Percentiles rank a stretch among this genome's conserved stretches.
Conservation (phyloP, 2,329 filamentous ascomycete species). For the Cladosporium austrohemisphaericum region DNA sequence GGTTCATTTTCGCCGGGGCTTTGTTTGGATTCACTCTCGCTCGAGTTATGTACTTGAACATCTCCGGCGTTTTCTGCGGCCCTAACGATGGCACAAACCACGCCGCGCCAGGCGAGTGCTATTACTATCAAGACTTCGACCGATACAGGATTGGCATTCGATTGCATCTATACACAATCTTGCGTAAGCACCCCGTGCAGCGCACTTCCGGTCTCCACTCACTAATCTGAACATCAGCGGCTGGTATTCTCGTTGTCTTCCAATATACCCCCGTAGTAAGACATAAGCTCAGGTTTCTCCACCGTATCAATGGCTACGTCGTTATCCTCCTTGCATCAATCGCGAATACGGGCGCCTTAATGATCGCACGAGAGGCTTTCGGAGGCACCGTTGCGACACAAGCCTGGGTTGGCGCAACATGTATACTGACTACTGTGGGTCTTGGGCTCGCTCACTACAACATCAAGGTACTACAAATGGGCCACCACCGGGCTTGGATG, state of each 20-base stretch:
- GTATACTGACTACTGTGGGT: conserved; percentile 43
- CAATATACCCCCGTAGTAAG: conserved; percentile 45
- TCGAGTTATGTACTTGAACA: conserved; percentile 49
- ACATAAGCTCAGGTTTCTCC: conserved; percentile 50
- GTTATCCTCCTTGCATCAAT: conserved; percentile 48
- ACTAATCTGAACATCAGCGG: conserved; percentile 20
- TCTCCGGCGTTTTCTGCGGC: conserved; percentile 31
- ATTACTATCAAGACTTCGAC: conserved; percentile 37
- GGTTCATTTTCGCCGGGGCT: conserved; percentile 21
- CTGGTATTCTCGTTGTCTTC: conserved; percentile 37
- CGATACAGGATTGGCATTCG: conserved; percentile 39
- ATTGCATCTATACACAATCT: conserved; percentile 41
- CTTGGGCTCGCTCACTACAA: conserved; percentile 52
- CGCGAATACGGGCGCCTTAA: conserved; percentile 49
- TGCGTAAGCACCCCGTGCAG: conserved; percentile 23
- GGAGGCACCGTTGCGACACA: conserved; percentile 55
- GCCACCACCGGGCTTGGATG: conserved; percentile 64
- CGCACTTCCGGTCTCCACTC: too few species aligned
- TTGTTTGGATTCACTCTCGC: conserved; percentile 49
- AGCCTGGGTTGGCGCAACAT: conserved; percentile 41
- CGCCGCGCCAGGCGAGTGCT: conserved; percentile 43
- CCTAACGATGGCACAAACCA: conserved; percentile 16
- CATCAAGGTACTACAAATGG: conserved; percentile 58
- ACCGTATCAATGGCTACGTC: conserved; percentile 59
- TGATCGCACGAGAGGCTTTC: conserved; percentile 51